phyloP scores from a whole-genome alignment of 139 green algal genomes.

The Zygnema circumcarinatum region DNA sequence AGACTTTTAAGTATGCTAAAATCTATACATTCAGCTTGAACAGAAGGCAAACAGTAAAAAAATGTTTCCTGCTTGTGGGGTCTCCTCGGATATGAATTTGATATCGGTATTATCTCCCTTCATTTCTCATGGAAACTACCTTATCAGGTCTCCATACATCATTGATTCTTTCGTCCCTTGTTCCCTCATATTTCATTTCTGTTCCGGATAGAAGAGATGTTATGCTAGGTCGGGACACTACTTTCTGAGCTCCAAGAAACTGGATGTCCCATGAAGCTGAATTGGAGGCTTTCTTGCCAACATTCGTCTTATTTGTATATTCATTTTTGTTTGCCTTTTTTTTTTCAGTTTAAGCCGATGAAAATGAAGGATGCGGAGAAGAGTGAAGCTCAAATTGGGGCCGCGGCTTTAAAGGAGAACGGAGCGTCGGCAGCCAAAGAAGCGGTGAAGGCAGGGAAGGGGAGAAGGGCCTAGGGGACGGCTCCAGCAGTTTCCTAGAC shows the following conservation, averaged over 20 bases:
- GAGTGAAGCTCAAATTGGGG: background rate
- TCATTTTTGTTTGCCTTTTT: background rate
- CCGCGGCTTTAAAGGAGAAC: background rate
- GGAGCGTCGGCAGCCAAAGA: background rate
- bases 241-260: background rate
- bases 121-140: no score
- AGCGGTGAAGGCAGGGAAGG: background rate
- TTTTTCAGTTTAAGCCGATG: conserved; percentile 40
- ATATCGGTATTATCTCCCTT: no score
- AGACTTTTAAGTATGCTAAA: conserved; percentile 31
- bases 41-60: no score
- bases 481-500: no score
- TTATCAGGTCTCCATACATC: no score
- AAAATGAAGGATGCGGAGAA: conserved; percentile 24
- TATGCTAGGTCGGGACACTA: background rate
- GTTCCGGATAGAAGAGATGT: background rate
- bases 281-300: background rate
- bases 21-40: conserved; percentile 11
- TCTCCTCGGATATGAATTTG: no score
- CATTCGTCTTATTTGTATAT: background rate
- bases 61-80: no score
- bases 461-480: background rate
- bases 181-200: background rate
- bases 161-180: no score
- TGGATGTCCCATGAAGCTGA: background rate